Conservation (phyloP, 1,284 basidiomycete genomes). For the Violaceomyces palustris region DNA sequence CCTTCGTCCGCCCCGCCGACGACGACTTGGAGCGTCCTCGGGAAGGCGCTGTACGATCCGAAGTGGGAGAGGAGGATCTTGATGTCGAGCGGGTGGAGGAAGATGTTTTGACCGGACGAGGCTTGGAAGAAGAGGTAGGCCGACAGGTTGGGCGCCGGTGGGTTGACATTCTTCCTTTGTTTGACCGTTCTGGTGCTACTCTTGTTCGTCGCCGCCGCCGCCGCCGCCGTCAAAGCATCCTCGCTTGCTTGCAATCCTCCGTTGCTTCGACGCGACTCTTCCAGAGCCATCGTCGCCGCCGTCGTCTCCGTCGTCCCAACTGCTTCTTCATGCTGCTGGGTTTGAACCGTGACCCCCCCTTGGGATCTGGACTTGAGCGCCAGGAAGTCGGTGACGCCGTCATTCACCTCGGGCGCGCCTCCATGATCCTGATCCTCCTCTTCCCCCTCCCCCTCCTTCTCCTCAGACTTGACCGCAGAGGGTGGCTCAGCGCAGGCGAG, state of each 20-base stretch:
- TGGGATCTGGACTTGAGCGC: too few relatives aligned
- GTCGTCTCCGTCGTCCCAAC: slow-evolving; percentile 1
- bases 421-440: neutral
- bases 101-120: slow-evolving; percentile 82
- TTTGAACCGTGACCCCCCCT: slow-evolving; percentile 3
- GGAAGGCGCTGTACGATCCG: slow-evolving; percentile 75
- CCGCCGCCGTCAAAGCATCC: neutral
- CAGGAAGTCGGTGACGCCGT: neutral
- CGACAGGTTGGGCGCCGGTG: slow-evolving; percentile 37
- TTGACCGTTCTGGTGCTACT: neutral
- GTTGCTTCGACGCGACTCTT: too few relatives aligned
- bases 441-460: too few relatives aligned
- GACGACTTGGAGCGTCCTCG: slow-evolving; percentile 70
- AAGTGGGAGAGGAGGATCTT: slow-evolving; percentile 83
- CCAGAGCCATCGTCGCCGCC: neutral
- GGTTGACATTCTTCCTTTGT: slow-evolving; percentile 36
- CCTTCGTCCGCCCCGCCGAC: slow-evolving; percentile 69
- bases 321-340: neutral
- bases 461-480: too few relatives aligned
- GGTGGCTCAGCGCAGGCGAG: too few relatives aligned
- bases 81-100: slow-evolving; percentile 91
- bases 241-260: too few relatives aligned
- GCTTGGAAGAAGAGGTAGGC: slow-evolving; percentile 92
- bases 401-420: neutral
- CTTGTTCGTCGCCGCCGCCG: neutral